Base-by-base conservation (phyloP, 495 filamentous ascomycete genomes). In the Xylaria palmicola region DNA sequence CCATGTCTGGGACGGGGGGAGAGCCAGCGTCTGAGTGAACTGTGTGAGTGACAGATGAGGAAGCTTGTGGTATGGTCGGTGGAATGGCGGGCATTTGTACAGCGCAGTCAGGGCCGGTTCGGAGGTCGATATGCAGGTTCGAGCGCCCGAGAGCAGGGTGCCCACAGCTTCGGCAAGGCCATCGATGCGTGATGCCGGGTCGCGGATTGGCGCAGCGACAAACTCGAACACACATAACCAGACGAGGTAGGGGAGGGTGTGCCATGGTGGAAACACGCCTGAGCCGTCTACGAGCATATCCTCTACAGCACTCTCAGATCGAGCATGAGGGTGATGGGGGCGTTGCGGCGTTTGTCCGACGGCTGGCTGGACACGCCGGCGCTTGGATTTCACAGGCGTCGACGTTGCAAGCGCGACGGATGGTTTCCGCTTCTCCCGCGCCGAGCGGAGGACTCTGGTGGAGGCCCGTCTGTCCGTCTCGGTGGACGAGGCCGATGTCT, bases 41-140 rank as follows among this genome's bases (percentile, higher is more conserved):
- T 84, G 66, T 75, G 80, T 15, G 69, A 78, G 13, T 75, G 74
- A 13, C 61, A 60, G 1, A 73, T 74, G 30, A 68, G 68, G 19
- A 76, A 77, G 39, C 29, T 73, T 72, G 15, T 70, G 75, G 15
- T 82, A 71, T 56, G 36, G 45, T 43, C 62, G 60, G 9, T 37
- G 79, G 75, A 65, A 71, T 0, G 89, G 87, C 0, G 91, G 91
- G 3, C 79, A 82, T 34, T 84, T 74, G 69, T 93, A 94, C 4
- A 94, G 78, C 12, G 82, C 87, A 13, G 88, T 85, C 17, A 96
- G 73, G 6, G 91, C 89, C 5, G 92, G 88, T 63, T 93, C 88
- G 6, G 82, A 72, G 58, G 93, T 92, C 4, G 77, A 72, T 40
- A 80, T 83, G 60, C 90, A 93, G 13, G 86, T 68, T 9, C 81